Evolutionary conservation across 2,329 filamentous ascomycete species (phyloP), one percentile per base, ranked within the genome.

Genomic region (Trichoderma lentiforme): DNA sequence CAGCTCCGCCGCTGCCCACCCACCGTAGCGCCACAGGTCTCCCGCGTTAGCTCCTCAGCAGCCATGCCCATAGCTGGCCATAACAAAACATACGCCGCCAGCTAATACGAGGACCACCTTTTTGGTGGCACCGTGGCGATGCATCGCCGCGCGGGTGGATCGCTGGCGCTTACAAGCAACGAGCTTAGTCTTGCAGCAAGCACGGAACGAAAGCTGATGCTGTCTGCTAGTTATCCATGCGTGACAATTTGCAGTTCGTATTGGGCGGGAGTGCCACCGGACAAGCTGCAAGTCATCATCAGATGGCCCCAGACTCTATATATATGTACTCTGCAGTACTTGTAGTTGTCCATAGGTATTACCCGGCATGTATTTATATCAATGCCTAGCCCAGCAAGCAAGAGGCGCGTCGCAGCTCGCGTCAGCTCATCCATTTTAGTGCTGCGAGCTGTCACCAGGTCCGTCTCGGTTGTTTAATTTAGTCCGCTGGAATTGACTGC

Each of bases 81-180:
- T 65, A 53, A 53, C 39, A 53, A 32, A 34, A 24, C 18, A 9
- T n/a, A 21, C 64, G 51, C 62, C 2, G 28, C 12, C 39, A 9
- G 39, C 24, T 51, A 39, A 70, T 70, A 70, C 67, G 67, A 70
- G 67, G 34, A 34, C 6, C 28, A 26, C 11, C 39, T n/a, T 34
- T 62, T 15, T 36, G 67, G 67, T 70, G 67, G 67, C 67, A 51
- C 58, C 30, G 67, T 61, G 67, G 67, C 57, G 57, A 63, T 63
- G 60, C 34, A 36, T 61, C 57, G 57, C 30, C 18, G 57, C 11
- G 34, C 28, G 18, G 18, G 61, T 64, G 61, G 61, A 51, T 64
- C 61, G 36, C 26, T 28, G 62, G 62, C 39, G 61, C 62, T 51
- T 51, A 65, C 24, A 9, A 24, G 21, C 32, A 39, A 56, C 51